A percentile compares a stretch with the other conserved stretches of the same genome.
These are phyloP conservation scores for Helminthosporium solani DNA, from an alignment of 2,329 filamentous ascomycete species.

Conservation along the genomic window DNA sequence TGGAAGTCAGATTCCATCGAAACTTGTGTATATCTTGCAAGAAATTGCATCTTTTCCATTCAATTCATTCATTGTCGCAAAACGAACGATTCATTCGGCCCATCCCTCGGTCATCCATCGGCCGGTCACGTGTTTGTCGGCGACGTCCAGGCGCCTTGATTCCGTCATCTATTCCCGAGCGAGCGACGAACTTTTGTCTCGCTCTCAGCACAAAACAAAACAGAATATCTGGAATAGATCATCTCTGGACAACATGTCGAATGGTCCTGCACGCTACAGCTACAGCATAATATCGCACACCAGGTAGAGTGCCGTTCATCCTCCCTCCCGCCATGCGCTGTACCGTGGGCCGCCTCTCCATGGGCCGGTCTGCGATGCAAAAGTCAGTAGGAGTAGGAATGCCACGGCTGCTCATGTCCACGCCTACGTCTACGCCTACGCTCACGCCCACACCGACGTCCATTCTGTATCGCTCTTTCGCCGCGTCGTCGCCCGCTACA, in stretches of 20 bases:
- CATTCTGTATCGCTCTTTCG: slow-evolving; percentile 13
- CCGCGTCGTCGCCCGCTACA: slow-evolving; percentile 1
- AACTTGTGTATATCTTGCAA: too few relatives aligned
- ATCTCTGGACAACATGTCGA: slow-evolving; percentile 35
- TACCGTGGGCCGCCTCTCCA: slow-evolving; percentile 28
- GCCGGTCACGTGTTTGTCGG: background rate
- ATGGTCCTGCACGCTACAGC: slow-evolving; percentile 15
- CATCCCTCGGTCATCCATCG: too few relatives aligned
- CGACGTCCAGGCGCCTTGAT: slow-evolving; percentile 3
- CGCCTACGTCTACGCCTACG: slow-evolving; percentile 32
- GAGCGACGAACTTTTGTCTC: slow-evolving; percentile 27
- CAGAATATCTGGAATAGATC: too few relatives aligned
- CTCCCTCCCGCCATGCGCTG: slow-evolving; percentile 34
- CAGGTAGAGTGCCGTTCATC: slow-evolving; percentile 21
- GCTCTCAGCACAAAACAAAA: too few relatives aligned
- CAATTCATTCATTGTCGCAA: too few relatives aligned
- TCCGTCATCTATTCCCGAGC: slow-evolving; percentile 25
- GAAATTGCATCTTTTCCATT: too few relatives aligned
- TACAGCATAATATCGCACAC: slow-evolving; percentile 12
- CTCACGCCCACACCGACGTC: slow-evolving; percentile 20
- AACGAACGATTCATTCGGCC: too few relatives aligned
- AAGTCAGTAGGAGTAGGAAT: too few relatives aligned
- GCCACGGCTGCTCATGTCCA: too few relatives aligned
- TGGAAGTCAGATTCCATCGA: too few relatives aligned
- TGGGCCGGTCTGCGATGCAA: slow-evolving; percentile 27